Base-by-base conservation (phyloP, 495 filamentous ascomycete genomes). In the Apiosordaria backusii region DNA sequence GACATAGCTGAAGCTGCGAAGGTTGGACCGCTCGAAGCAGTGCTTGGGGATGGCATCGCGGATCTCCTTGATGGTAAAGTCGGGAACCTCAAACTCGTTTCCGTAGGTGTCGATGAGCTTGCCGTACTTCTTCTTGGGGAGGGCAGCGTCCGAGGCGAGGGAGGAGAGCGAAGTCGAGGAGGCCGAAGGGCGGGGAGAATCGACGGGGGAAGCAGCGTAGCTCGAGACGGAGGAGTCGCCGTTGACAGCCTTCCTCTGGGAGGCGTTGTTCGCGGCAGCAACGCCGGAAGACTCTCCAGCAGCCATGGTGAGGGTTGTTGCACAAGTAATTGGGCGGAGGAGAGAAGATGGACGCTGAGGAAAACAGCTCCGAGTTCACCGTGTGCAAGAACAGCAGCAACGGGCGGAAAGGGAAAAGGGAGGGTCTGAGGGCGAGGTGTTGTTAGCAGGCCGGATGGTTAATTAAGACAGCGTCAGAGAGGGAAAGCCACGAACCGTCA, bases 121-220 rank as follows among this genome's bases (percentile, higher is more conserved):
- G 77, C 80, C 78, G 61, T 77, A 75, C 50, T 71, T 61, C 63
- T 60, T 61, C 52, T 29, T 57, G 16, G 57, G 26, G 19, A 64
- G 52, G 57, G 74, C 72, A 52, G 80, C 77, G n/a, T 81, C 72
- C 16, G 92, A 95, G 57, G 86, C 87, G 79, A 97, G 82, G 54
- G 94, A 97, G 27, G 94, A 97, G 60, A 97, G 85, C 3, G 94
- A 97, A 4, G 95, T 96, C 22, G 90, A 90, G 9, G 93, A 97
- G 21, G 91, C 86, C 13, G 92, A 96, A 50, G 86, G 87, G 40
- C 84, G 82, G 61, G 92, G 92, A 62, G 87, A 89, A 70, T 88
- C 85, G 53, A 83, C 74, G 5, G 89, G 89, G 13, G 91, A 92
- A 50, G 81, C 84, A 45, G 86, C 80, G 55, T 85, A 84, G 4